Percentiles rank a stretch among this genome's conserved stretches.
These are phyloP conservation scores for Westerdykella sp. DNA, from an alignment of 2,329 filamentous ascomycete species.

Conservation along the genomic window DNA sequence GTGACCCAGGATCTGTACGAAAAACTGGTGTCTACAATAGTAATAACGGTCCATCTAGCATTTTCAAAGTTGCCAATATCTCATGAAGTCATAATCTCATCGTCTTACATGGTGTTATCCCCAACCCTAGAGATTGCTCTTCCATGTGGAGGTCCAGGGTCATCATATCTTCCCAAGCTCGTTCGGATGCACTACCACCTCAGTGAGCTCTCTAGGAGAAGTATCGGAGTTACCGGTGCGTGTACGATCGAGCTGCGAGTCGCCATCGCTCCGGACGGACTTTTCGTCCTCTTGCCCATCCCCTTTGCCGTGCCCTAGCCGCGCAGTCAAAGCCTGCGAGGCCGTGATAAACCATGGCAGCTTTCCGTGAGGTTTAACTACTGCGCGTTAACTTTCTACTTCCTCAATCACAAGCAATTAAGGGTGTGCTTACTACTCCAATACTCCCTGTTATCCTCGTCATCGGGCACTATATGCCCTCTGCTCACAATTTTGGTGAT, in stretches of 20 bases:
- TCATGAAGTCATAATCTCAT: too few relatives aligned
- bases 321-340: too few relatives aligned
- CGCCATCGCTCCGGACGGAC: not conserved
- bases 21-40: too few relatives aligned
- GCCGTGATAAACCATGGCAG: slow-evolving; percentile 27
- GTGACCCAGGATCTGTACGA: too few relatives aligned
- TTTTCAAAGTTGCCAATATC: too few relatives aligned
- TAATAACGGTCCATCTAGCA: too few relatives aligned
- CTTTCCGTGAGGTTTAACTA: slow-evolving; percentile 29
- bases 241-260: slow-evolving; percentile 12
- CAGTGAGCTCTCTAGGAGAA: slow-evolving; percentile 2
- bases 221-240: slow-evolving; percentile 22
- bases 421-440: slow-evolving; percentile 61
- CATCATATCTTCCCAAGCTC: not conserved
- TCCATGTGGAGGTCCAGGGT: too few relatives aligned
- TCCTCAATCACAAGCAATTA: not conserved
- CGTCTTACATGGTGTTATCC: too few relatives aligned
- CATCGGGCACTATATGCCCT: slow-evolving; percentile 65
- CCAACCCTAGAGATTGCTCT: too few relatives aligned
- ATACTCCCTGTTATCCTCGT: slow-evolving; percentile 68
- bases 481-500: slow-evolving; percentile 58
- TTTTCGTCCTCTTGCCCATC: too few relatives aligned
- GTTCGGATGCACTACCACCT: not conserved
- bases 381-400: slow-evolving; percentile 9
- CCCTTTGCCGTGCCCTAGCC: too few relatives aligned